Percentiles rank a stretch among this genome's conserved stretches.
phyloP scores from a whole-genome alignment of 2,329 filamentous ascomycete genomes.

The Diaporthe citriasiana region DNA sequence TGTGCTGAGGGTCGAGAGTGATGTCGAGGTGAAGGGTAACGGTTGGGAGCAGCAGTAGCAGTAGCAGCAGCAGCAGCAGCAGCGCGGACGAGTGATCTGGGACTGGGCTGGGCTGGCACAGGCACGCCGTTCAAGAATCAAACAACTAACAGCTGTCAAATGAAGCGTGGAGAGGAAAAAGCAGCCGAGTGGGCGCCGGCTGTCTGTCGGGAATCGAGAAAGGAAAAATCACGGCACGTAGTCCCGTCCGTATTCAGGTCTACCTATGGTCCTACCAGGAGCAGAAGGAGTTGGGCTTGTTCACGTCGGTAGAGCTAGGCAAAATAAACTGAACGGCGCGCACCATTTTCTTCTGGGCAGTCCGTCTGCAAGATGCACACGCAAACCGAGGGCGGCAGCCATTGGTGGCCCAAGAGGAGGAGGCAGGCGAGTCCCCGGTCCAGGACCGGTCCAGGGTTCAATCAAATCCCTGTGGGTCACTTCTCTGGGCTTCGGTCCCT shows the following conservation, averaged over 20 bases:
- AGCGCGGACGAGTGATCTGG: too few relatives aligned
- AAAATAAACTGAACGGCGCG: constrained; percentile 17
- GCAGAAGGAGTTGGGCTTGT: constrained; percentile 15
- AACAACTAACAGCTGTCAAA: constrained; percentile 26
- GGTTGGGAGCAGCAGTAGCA: constrained; percentile 4
- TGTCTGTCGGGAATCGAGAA: constrained; percentile 14
- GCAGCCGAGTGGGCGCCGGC: constrained; percentile 2
- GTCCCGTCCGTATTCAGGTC: constrained; percentile 28
- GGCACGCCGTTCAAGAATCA: constrained; percentile 29
- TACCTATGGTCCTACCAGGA: constrained; percentile 8
- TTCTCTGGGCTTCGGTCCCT: constrained; percentile 28
- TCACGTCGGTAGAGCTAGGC: not conserved
- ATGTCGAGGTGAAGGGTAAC: not conserved
- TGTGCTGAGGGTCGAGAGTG: not conserved
- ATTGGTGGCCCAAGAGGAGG: constrained; percentile 25
- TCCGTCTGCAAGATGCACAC: constrained; percentile 14
- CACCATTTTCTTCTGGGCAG: constrained; percentile 22
- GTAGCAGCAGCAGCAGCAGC: too few relatives aligned
- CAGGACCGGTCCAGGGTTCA: constrained; percentile 22
- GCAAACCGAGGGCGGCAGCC: not conserved
- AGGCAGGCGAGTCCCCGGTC: constrained; percentile 25
- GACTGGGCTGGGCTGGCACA: constrained; percentile 13
- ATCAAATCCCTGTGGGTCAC: constrained; percentile 30
- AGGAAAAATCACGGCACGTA: constrained; percentile 14
- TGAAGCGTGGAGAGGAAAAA: constrained; percentile 30